These are phyloP conservation scores for Sporothrix pseudoabietina DNA, from an alignment of 2,329 filamentous ascomycete species.

Conservation along the genomic window DNA sequence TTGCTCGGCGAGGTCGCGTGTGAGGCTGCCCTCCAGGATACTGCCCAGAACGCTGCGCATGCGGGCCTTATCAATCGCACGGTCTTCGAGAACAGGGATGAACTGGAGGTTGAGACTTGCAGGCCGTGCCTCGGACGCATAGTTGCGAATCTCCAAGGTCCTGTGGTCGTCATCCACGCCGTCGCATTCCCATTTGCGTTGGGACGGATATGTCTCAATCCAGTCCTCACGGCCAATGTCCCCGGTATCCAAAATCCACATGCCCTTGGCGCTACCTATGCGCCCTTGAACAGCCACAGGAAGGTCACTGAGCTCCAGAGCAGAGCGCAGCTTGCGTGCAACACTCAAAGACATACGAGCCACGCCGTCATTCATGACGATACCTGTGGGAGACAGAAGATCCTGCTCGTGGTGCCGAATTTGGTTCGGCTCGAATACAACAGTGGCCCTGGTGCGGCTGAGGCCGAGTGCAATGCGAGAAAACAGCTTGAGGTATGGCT, in stretches of 20 bases:
- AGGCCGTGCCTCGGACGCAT: slow-evolving; percentile 50
- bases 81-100: slow-evolving; percentile 66
- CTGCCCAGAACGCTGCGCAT: slow-evolving; percentile 55
- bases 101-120: slow-evolving; percentile 68
- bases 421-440: slow-evolving; percentile 51
- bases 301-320: slow-evolving; percentile 54
- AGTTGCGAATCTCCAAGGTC: slow-evolving; percentile 65
- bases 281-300: slow-evolving; percentile 70
- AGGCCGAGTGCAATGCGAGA: slow-evolving; percentile 58
- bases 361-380: slow-evolving; percentile 69
- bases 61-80: slow-evolving; percentile 49
- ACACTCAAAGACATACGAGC: slow-evolving; percentile 64
- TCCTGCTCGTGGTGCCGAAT: slow-evolving; percentile 48
- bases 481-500: slow-evolving; percentile 60
- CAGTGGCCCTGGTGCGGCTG: slow-evolving; percentile 52
- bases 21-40: slow-evolving; percentile 54
- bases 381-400: slow-evolving; percentile 44
- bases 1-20: slow-evolving; percentile 55
- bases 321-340: slow-evolving; percentile 54
- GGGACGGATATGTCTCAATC: slow-evolving; percentile 69
- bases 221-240: slow-evolving; percentile 54
- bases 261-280: slow-evolving; percentile 72
- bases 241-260: slow-evolving; percentile 66
- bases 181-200: slow-evolving; percentile 66
- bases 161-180: slow-evolving; percentile 53